A percentile compares a stretch with the other conserved stretches of the same genome.
These are phyloP conservation scores for Escovopsis weberi DNA, from an alignment of 2,329 filamentous ascomycete species.

Conservation along the genomic window DNA sequence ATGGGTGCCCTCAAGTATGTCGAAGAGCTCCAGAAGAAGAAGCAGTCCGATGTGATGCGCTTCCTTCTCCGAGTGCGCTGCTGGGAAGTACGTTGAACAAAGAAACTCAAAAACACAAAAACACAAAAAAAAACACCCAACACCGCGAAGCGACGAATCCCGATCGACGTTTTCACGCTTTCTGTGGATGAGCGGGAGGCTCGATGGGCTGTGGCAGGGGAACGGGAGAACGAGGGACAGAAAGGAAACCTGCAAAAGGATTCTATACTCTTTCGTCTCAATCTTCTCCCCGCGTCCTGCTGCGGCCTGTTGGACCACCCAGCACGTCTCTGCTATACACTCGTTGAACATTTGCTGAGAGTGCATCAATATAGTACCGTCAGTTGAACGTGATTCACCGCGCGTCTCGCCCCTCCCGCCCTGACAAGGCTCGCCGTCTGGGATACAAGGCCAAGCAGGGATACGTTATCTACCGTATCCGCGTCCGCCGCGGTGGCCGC, in stretches of 20 bases:
- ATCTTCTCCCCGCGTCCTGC: too few relatives aligned
- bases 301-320: background rate
- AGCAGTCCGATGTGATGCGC: constrained; percentile 99
- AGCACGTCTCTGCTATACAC: constrained; percentile 61
- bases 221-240: background rate
- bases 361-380: constrained; percentile 99
- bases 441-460: constrained; percentile 99
- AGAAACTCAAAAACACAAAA: constrained; percentile 16
- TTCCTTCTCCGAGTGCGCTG: constrained; percentile 99
- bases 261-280: background rate
- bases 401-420: constrained; percentile 92
- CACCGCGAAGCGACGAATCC: background rate
- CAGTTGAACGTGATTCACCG: constrained; percentile 99
- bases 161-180: background rate
- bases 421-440: constrained; percentile 99
- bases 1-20: constrained; percentile 99
- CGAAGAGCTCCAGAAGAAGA: constrained; percentile 99
- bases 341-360: constrained; percentile 99
- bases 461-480: constrained; percentile 99
- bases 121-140: background rate
- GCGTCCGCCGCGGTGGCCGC: constrained; percentile 95
- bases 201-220: background rate
- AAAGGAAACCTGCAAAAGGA: background rate
- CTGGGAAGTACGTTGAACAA: constrained; percentile 78
- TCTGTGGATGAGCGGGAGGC: constrained; percentile 5